phyloP scores from a whole-genome alignment of 768 basidiomycete species.

The Leucosporidium creatinivorum region DNA sequence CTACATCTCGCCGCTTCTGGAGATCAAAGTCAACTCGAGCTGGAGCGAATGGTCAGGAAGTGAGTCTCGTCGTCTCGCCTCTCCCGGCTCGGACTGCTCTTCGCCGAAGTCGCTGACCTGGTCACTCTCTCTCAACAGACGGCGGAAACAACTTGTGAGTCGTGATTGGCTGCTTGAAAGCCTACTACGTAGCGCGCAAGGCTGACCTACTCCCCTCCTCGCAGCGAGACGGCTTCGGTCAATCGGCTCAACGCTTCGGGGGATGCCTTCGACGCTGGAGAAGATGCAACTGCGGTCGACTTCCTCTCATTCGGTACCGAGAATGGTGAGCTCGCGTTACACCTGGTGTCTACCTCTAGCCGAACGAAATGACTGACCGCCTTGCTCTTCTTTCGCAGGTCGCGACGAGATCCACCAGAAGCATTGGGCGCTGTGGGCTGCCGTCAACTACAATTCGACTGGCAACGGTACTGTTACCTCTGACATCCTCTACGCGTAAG shows the following conservation, averaged over 20 bases:
- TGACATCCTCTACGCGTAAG: not conserved
- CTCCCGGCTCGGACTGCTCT: not conserved
- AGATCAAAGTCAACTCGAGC: not conserved
- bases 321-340: slow-evolving; percentile 4
- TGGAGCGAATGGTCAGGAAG: slow-evolving; percentile 34
- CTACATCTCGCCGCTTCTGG: slow-evolving; percentile 23
- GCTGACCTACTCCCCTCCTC: not conserved
- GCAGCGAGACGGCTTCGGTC: slow-evolving; percentile 33
- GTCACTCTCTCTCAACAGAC: not conserved
- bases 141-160: not conserved
- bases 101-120: not conserved
- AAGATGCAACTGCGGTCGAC: slow-evolving; percentile 21
- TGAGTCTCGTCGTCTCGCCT: slow-evolving; percentile 7
- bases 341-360: not conserved
- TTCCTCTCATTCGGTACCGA: slow-evolving; percentile 33
- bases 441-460: not conserved
- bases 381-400: not conserved
- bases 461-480: not conserved
- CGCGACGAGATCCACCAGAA: slow-evolving; percentile 5
- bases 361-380: not conserved
- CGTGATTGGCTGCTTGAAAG: too few relatives aligned
- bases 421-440: slow-evolving; percentile 14
- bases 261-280: slow-evolving; percentile 24
- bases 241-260: slow-evolving; percentile 32
- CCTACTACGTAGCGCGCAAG: too few relatives aligned